Evolutionary conservation across 2,329 filamentous ascomycete genomes (phyloP), one percentile per base, ranked within the genome.

Genomic region (Fusarium sp.): DNA sequence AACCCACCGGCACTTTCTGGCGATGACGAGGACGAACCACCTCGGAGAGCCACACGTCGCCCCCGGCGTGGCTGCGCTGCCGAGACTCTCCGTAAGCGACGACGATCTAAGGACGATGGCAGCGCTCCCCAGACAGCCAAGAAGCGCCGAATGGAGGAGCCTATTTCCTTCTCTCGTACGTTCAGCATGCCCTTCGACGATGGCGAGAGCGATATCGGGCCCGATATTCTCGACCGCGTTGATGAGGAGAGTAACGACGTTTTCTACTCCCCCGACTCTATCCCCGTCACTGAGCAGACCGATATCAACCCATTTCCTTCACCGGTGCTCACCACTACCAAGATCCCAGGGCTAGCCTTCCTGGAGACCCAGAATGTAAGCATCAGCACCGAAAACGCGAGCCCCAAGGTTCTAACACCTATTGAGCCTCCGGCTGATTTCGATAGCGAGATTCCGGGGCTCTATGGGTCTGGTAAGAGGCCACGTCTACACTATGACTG

Each of bases 401-500:
- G 69, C 57, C 68, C 64, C 3, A 43, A 38, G 20, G 12, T 27
- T 12, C 15, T 63, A 38, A 70, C 52, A 30, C 47, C 25, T 15
- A 30, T 35, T 7, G 61, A 71, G 12, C 10, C 40, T 1, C 14
- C 2, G 14, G 57, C 68, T 74, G 43, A 77, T 35, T 50, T 37
- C 37, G 38, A 33, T 20, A 71, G 69, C 45, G 76, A 78, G 33
- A 75, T 77, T 15, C 68, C 76, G 5, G 68, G 60, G 27, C 30
- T 76, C 6, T 69, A 71, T 32, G 61, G 71, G 30, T 75, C 76
- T 10, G 54, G 63, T 5, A 20, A 52, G 30, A 65, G 69, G 37
- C 37, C 66, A 6, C 66, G 76, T 10, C 52, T 57, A 2, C 59
- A 73, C 32, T 67, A 73, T 63, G 73, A 71, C 37, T 78, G 76